A percentile compares a stretch with the other conserved stretches of the same genome.
These are phyloP conservation scores for Aurantiochytrium sp. DNA, from an alignment of 108 stramenopile genomes.

Conservation along the genomic window DNA sequence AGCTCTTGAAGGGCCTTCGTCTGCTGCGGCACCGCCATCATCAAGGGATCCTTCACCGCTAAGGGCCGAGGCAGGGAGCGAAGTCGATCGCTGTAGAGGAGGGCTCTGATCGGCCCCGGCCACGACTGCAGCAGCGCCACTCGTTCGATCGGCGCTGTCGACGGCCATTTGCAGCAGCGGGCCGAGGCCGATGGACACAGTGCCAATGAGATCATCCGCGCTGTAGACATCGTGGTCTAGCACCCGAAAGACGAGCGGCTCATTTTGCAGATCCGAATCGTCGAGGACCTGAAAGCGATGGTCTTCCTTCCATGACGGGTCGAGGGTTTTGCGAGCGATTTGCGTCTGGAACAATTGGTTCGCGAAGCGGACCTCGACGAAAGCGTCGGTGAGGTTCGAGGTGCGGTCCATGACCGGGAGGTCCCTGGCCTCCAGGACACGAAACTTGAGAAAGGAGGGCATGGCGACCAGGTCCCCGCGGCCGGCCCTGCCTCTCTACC, in stretches of 20 bases:
- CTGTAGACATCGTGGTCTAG: conserved; percentile 59
- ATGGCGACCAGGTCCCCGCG: conserved; percentile 25
- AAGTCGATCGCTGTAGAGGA: background rate
- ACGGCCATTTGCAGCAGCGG: conserved; percentile 59
- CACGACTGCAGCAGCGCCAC: conserved; percentile 21
- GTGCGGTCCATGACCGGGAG: conserved; percentile 66
- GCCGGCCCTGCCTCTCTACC: too few relatives aligned
- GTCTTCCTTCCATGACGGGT: conserved; percentile 84
- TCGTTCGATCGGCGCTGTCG: conserved; percentile 58
- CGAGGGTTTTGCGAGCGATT: conserved; percentile 54
- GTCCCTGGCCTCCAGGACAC: conserved; percentile 77
- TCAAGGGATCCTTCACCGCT: background rate
- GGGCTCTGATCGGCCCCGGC: background rate
- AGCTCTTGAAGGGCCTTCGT: too few relatives aligned
- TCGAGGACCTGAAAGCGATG: conserved; percentile 88
- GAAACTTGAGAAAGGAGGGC: conserved; percentile 81
- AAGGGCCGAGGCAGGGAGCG: background rate
- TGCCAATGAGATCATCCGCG: conserved; percentile 65
- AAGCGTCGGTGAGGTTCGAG: conserved; percentile 20
- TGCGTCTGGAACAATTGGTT: conserved; percentile 75
- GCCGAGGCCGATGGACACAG: conserved; percentile 90
- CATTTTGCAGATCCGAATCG: conserved; percentile 90
- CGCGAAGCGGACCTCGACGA: conserved; percentile 45
- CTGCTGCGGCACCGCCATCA: too few relatives aligned
- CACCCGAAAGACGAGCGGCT: conserved; percentile 85